These are phyloP conservation scores for Suhomyces sp. DNA, from an alignment of 805 yeast genomes.

Conservation along the genomic window DNA sequence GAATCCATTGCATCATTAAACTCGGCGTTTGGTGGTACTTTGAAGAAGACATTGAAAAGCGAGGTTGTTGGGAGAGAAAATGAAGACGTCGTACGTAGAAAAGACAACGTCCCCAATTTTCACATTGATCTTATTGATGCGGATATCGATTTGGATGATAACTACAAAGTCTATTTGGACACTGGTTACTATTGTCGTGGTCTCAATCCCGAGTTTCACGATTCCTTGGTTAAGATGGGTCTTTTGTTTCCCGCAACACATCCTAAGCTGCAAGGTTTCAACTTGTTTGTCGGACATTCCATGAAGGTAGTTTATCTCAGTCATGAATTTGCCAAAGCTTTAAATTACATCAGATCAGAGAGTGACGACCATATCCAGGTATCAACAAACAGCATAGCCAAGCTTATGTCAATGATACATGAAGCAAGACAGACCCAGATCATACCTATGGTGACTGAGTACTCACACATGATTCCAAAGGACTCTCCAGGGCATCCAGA, in stretches of 20 bases:
- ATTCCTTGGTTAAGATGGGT: constrained; percentile 28
- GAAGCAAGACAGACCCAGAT: constrained; percentile 21
- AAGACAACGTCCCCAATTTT: background rate
- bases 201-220: constrained; percentile 30
- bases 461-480: constrained; percentile 25
- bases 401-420: constrained; percentile 12
- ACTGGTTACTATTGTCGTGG: constrained; percentile 31
- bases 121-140: constrained; percentile 2
- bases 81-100: no score
- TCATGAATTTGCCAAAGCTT: constrained; percentile 24
- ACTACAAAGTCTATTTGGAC: constrained; percentile 21
- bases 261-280: constrained; percentile 20
- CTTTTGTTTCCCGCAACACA: constrained; percentile 17
- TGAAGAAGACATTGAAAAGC: constrained; percentile 4
- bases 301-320: constrained; percentile 24
- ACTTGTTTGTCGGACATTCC: constrained; percentile 35
- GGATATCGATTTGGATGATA: constrained; percentile 1
- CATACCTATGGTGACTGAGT: constrained; percentile 22
- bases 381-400: constrained; percentile 16
- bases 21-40: constrained; percentile 16
- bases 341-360: constrained; percentile 23
- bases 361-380: constrained; percentile 6
- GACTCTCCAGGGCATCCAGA: constrained; percentile 31
- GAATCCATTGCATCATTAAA: constrained; percentile 22
- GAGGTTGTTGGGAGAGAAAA: constrained; percentile 1